Evolutionary conservation across 768 basidiomycete species (phyloP), one percentile per base, ranked within the genome.

Genomic region (Tulasnella sp.): DNA sequence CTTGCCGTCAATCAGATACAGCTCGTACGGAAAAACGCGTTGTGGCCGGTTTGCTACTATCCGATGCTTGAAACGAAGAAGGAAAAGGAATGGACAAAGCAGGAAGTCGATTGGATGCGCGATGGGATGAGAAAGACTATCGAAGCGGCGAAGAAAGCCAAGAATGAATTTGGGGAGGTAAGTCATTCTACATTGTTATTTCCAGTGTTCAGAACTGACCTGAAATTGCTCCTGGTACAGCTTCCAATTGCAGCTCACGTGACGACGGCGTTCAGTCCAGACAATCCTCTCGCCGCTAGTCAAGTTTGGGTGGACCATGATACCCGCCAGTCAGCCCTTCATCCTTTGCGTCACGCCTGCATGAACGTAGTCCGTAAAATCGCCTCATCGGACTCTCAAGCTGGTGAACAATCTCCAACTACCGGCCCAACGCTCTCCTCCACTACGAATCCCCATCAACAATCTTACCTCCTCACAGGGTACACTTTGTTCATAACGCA

Each of bases 11-110:
- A 92, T 0, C 81, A 81, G 0, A 82, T 83, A 16, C 90, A 94
- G 7, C 82, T 93, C 26, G 78, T 80, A 52, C 78, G 87, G 39
- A 95, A 95, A 80, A 84, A 85, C 42, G 79, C 84, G 1, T 80
- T 92, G n/a, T 98, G 96, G 96, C 96, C 96, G 8, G 91, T 91
- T 12, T 80, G 88, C 16, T 93, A 87, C 75, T 83, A 88, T 3
- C 91, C 91, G 0, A 84, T 85, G 39, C 84, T 76, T 5, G 74
- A 75, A 87, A 74, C 91, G 87, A 80, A 76, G 32, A 77, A 79
- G 29, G 80, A 79, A 0, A 86, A 89, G 73, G 81, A 81, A 6
- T 93, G 94, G 91, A 85, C 89, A 3, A 79, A 82, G 34, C 87
- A 84, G 0, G 86, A 87, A 71, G 82, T 87, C 41, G 83, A 81